Evolutionary conservation across 2,329 filamentous ascomycete genomes (phyloP), one percentile per base, ranked within the genome.

Genomic region (Aspergillus sp.): DNA sequence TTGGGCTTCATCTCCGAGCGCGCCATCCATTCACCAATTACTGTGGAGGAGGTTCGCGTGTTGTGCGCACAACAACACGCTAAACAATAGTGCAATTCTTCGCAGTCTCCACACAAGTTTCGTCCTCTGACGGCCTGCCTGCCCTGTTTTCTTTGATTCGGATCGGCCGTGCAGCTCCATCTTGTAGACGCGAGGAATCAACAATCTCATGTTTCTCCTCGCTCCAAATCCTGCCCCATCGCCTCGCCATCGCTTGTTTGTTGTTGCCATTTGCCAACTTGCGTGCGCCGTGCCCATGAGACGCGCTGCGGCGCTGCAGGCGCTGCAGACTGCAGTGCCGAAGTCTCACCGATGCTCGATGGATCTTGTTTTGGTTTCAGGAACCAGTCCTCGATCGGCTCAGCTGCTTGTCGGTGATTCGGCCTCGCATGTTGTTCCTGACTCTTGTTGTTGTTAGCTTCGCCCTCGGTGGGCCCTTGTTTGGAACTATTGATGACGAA

Each of bases 141-240:
- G 14, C 24, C 55, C 55, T 27, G 33, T 57, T 49, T 57, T 41
- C 7, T 58, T 57, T 58, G 51, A 55, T 51, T 55, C 35, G 17
- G 56, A 55, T 58, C 46, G 45, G 24, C 56, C 17, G n/a, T 41
- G 55, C 45, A 33, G 44, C 41, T 47, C 41, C 41, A 40, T 39
- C 41, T 23, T 31, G 27, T 8, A 31, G 27, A 31, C 27, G 35
- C 35, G 15, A 37, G 35, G 27, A 31, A 31, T 31, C 27, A 31
- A 31, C 27, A 31, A 35, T 33, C 9, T 50, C 35, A 37, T 37
- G 14, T n/a, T 37, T 37, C 35, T 37, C 33, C 33, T 37, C 35
- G 12, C 35, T 37, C 35, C 4, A 31, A 31, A 11, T 31, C 9
- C 27, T 4, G 9, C 9, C 9, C 9, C 27, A 31, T 31, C 27